A percentile compares a stretch with the other conserved stretches of the same genome.
phyloP scores from a whole-genome alignment of 1,284 basidiomycete genomes.

The Naganishia sp. region DNA sequence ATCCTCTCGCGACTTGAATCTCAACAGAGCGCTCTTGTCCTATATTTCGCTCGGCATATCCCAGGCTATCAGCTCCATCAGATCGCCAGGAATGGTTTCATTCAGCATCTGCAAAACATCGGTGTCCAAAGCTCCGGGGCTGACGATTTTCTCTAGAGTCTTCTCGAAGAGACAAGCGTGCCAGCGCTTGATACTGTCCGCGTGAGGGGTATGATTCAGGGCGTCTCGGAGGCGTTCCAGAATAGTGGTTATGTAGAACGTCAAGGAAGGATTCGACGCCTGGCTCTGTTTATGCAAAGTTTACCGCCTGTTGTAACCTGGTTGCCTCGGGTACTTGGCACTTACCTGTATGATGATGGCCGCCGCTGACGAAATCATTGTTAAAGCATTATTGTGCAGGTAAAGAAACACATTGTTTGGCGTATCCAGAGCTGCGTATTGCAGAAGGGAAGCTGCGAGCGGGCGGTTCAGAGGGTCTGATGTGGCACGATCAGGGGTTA shows the following conservation, averaged over 20 bases:
- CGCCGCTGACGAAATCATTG: conserved; percentile 22
- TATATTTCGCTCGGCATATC: conserved; percentile 1
- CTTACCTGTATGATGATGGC: conserved; percentile 24
- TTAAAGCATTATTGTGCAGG: conserved; percentile 27
- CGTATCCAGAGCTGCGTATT: conserved; percentile 14
- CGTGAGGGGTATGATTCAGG: conserved; percentile 1
- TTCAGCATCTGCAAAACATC: conserved; percentile 19
- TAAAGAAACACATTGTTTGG: conserved; percentile 15
- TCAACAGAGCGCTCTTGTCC: no score
- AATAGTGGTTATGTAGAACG: conserved; percentile 7
- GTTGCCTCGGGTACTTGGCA: neutral
- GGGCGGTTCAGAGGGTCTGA: neutral
- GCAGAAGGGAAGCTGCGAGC: conserved; percentile 9
- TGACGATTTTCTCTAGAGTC: conserved; percentile 12
- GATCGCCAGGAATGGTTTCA: conserved; percentile 21
- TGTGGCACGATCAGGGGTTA: neutral
- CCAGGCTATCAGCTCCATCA: conserved; percentile 28
- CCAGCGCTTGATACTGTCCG: conserved; percentile 20
- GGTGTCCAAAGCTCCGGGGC: conserved; percentile 1
- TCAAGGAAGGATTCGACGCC: neutral
- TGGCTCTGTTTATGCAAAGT: conserved; percentile 7
- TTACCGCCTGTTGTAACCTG: neutral
- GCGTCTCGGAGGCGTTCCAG: conserved; percentile 4
- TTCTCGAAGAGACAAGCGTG: conserved; percentile 26
- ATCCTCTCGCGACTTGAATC: no score